Percentiles rank a stretch among this genome's conserved stretches.
These are phyloP conservation scores for Neotropicomus parvogracilis DNA, from an alignment of 1,284 basidiomycete species.

Conservation along the genomic window DNA sequence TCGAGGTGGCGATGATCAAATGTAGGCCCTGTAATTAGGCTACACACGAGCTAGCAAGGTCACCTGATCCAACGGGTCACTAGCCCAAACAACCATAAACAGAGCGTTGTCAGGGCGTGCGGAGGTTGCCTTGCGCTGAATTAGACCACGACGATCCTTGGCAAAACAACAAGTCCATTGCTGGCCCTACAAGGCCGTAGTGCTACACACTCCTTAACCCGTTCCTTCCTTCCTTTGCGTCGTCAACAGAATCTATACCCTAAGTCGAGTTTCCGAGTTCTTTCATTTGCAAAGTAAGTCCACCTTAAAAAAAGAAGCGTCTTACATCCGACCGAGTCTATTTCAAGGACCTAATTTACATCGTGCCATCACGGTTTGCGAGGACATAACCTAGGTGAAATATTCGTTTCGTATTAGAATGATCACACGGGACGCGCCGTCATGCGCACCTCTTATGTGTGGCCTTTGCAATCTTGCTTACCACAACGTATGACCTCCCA, in stretches of 20 bases:
- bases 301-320: background rate
- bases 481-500: background rate
- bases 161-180: too few relatives aligned
- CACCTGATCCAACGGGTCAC: too few relatives aligned
- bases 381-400: conserved; percentile 16
- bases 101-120: too few relatives aligned
- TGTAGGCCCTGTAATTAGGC: too few relatives aligned
- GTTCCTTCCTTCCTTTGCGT: background rate
- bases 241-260: background rate
- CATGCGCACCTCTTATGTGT: background rate
- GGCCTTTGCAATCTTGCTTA: conserved; percentile 5
- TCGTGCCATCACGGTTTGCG: background rate
- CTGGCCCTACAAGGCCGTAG: background rate
- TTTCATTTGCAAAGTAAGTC: conserved; percentile 7
- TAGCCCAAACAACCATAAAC: too few relatives aligned
- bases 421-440: background rate
- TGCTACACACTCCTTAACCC: conserved; percentile 17
- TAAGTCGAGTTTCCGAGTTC: background rate
- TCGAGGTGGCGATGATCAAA: too few relatives aligned
- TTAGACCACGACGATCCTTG: too few relatives aligned
- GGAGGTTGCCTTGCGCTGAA: too few relatives aligned
- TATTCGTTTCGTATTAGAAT: background rate
- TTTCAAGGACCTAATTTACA: background rate
- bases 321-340: background rate
- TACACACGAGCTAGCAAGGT: too few relatives aligned